phyloP scores from a whole-genome alignment of 164 flowering plant species.

The Macadamia integrifolia region DNA sequence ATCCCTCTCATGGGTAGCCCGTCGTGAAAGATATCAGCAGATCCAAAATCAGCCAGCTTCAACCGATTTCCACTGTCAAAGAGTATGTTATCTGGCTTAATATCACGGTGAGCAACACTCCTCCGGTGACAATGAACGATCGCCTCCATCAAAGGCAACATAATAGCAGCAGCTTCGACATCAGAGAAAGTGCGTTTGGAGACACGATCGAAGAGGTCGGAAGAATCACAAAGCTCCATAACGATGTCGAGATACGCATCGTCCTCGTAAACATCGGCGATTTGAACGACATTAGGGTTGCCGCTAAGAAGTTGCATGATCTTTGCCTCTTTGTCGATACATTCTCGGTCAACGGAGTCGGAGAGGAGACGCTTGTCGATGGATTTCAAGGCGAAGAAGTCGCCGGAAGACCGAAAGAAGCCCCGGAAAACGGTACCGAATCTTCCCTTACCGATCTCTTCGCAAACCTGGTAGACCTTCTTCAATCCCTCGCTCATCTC shows the following conservation, averaged over 20 bases:
- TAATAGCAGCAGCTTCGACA: constrained; percentile 25
- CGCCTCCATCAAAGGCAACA: constrained; percentile 37
- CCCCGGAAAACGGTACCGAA: constrained; percentile 65
- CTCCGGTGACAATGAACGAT: constrained; percentile 48
- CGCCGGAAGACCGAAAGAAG: constrained; percentile 27
- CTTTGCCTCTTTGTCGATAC: constrained; percentile 63
- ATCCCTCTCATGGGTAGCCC: constrained; percentile 37
- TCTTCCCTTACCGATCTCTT: constrained; percentile 65
- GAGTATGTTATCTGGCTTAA: constrained; percentile 70
- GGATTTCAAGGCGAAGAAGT: constrained; percentile 51
- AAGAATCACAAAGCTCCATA: constrained; percentile 42
- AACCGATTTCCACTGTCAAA: constrained; percentile 34
- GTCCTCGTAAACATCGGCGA: constrained; percentile 41
- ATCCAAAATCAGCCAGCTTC: constrained; percentile 71
- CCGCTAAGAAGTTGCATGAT: constrained; percentile 38
- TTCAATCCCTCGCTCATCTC: constrained; percentile 21
- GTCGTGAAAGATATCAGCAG: constrained; percentile 50
- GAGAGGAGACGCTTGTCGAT: constrained; percentile 37
- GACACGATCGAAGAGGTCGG: constrained; percentile 39
- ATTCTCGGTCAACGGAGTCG: constrained; percentile 52
- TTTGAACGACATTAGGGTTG: constrained; percentile 37
- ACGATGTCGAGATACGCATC: constrained; percentile 37
- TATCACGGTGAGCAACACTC: constrained; percentile 60
- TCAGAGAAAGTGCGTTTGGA: constrained; percentile 27
- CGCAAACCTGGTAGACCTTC: constrained; percentile 42